Evolutionary conservation across 2,329 filamentous ascomycete genomes (phyloP).

Genomic region (Aspergillus sp.): DNA sequence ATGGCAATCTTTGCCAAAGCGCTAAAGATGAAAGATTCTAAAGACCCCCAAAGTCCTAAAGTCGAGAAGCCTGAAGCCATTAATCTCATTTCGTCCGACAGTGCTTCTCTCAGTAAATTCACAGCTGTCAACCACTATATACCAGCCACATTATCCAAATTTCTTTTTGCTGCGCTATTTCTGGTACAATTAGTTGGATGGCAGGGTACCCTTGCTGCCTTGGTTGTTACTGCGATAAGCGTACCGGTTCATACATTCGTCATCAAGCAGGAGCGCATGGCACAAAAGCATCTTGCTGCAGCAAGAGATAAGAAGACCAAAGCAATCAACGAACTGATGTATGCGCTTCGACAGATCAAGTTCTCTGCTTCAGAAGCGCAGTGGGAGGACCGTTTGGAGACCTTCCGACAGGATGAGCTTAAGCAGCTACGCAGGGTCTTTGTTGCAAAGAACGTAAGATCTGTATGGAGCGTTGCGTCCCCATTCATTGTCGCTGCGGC

Average conservation of each 20-base stretch:
- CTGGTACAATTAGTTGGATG: not conserved
- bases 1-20: not conserved
- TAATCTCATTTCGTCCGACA: not conserved
- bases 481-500: not conserved
- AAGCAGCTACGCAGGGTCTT: not conserved
- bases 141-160: not conserved
- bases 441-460: not conserved
- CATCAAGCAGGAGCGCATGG: not conserved
- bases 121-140: conserved; percentile 1
- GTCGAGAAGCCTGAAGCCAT: not conserved
- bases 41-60: not conserved
- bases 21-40: not conserved
- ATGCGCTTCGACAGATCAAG: not conserved
- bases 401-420: not conserved
- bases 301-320: not conserved
- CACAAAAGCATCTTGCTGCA: not conserved
- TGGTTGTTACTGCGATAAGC: not conserved
- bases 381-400: not conserved
- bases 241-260: not conserved
- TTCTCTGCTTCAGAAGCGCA: not conserved
- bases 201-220: not conserved
- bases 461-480: not conserved
- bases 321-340: not conserved
- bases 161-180: not conserved
- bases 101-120: not conserved